Evolutionary conservation across 257 asterid genomes (phyloP).

Genomic region (Ophiorrhiza pumila): DNA sequence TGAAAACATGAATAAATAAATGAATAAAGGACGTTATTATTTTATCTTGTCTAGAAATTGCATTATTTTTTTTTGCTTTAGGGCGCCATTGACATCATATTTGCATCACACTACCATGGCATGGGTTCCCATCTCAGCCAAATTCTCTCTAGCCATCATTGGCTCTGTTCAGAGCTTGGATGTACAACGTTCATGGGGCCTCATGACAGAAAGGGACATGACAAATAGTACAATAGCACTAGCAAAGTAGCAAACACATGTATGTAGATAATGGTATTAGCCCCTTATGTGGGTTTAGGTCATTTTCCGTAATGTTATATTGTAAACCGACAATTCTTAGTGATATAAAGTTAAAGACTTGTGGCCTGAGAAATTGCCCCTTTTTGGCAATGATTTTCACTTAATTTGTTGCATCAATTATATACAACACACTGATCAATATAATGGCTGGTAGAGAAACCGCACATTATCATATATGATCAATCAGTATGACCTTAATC

Average conservation of each 20-base stretch:
- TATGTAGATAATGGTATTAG: too few relatives aligned
- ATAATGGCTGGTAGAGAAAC: background rate
- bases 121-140: slow-evolving; percentile 2
- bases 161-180: background rate
- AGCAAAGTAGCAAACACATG: background rate
- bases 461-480: too few relatives aligned
- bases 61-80: background rate
- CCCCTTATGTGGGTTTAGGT: background rate
- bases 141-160: slow-evolving; percentile 9
- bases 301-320: background rate
- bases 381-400: slow-evolving; percentile 3
- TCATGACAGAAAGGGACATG: background rate
- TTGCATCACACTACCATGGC: slow-evolving; percentile 13
- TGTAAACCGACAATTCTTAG: background rate
- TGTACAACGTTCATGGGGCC: slow-evolving; percentile 13
- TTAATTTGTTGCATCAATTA: slow-evolving; percentile 1
- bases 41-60: background rate
- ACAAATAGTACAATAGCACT: background rate
- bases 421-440: background rate
- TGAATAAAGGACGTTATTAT: too few relatives aligned
- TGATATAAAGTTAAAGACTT: slow-evolving; percentile 10
- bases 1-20: too few relatives aligned
- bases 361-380: slow-evolving; percentile 5
- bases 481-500: background rate
- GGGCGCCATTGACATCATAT: slow-evolving; percentile 2